Conservation (phyloP, 2,329 filamentous ascomycete genomes). For the Cercospora janseana region DNA sequence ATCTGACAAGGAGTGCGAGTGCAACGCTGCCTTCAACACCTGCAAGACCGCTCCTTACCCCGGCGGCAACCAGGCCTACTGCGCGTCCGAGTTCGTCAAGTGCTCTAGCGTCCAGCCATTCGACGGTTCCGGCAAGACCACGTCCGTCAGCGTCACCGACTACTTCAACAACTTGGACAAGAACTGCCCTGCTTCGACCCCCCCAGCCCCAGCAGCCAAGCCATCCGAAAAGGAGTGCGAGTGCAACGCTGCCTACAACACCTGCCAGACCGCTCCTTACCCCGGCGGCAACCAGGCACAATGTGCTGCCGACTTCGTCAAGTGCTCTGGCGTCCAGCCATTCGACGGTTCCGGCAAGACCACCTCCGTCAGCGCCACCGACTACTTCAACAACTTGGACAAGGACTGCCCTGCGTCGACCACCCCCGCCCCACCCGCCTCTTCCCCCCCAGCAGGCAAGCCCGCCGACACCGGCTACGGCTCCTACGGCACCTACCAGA, state of each 20-base stretch:
- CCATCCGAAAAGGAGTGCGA: too few species aligned
- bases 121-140: neutral
- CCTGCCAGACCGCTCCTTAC: too few species aligned
- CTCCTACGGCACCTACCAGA: slow-evolving; percentile 10
- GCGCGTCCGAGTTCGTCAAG: neutral
- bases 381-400: neutral
- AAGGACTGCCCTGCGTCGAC: neutral
- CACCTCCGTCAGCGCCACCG: neutral
- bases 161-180: neutral
- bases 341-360: neutral
- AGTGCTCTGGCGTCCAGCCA: neutral
- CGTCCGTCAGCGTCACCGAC: neutral
- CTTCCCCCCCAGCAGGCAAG: neutral
- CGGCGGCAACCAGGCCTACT: neutral
- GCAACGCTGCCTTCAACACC: neutral
- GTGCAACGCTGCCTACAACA: too few species aligned
- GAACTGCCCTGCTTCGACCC: too few species aligned
- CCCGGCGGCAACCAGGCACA: too few species aligned
- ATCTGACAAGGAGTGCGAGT: neutral
- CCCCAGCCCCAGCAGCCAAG: too few species aligned
- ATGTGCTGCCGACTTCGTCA: neutral
- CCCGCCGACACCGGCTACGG: slow-evolving; percentile 11
- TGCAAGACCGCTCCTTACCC: neutral
- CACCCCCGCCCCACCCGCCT: neutral
- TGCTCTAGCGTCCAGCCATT: neutral